Evolutionary conservation across 2,329 filamentous ascomycete genomes (phyloP).

Genomic region (Neocatenulostroma microsporum): DNA sequence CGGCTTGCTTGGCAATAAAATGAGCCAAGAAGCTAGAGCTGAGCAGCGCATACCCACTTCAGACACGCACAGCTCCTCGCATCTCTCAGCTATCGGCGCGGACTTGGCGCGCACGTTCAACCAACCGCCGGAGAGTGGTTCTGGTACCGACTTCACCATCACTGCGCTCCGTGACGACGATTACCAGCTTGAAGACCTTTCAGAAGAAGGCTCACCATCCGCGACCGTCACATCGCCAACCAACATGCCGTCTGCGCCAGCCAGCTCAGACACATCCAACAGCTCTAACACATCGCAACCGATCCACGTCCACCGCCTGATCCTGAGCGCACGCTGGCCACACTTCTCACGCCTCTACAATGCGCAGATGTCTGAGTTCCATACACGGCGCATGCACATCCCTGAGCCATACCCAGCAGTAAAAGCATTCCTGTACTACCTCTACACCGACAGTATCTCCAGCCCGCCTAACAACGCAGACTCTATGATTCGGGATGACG

Average conservation of each 20-base stretch:
- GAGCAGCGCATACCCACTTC: slow-evolving; percentile 43
- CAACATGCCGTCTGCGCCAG: slow-evolving; percentile 35
- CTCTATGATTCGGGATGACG: slow-evolving; percentile 7
- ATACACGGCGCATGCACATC: slow-evolving; percentile 95
- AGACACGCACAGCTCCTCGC: slow-evolving; percentile 45
- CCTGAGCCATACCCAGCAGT: slow-evolving; percentile 93
- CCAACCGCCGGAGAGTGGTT: slow-evolving; percentile 71
- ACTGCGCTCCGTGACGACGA: slow-evolving; percentile 72
- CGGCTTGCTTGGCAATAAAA: slow-evolving; percentile 76
- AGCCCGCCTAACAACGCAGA: slow-evolving; percentile 20
- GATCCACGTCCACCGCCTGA: slow-evolving; percentile 92
- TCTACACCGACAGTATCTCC: slow-evolving; percentile 88
- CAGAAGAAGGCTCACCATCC: slow-evolving; percentile 47
- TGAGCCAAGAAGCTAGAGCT: slow-evolving; percentile 30
- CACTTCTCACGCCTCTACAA: slow-evolving; percentile 90
- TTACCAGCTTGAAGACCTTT: slow-evolving; percentile 49
- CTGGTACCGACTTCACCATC: slow-evolving; percentile 82
- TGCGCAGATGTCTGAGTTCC: slow-evolving; percentile 94
- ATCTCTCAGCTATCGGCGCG: slow-evolving; percentile 61
- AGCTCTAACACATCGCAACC: slow-evolving; percentile 58
- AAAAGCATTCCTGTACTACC: slow-evolving; percentile 87
- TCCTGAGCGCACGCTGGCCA: slow-evolving; percentile 90
- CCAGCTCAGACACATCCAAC: slow-evolving; percentile 48
- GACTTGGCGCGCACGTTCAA: slow-evolving; percentile 87
- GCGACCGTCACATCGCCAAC: slow-evolving; percentile 10